Conservation (phyloP, 73 alveolate genomes). For the Effrenium voratum region DNA sequence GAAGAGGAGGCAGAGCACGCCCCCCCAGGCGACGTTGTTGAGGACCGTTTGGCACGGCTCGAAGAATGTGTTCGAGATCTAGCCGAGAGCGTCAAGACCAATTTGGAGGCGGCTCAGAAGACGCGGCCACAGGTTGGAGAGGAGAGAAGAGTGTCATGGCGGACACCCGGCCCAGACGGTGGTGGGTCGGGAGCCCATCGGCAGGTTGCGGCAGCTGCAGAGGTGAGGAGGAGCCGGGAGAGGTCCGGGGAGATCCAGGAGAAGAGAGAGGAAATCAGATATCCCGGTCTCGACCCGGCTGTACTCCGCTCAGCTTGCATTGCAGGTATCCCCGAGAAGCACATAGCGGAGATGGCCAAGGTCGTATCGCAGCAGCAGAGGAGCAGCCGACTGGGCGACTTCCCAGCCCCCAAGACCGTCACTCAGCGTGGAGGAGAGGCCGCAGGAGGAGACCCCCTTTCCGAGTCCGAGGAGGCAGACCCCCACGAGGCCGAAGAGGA, state of each 20-base stretch:
- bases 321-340: background rate
- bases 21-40: background rate
- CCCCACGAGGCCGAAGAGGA: background rate
- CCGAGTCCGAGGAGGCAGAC: background rate
- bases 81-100: background rate
- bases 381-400: too few species aligned
- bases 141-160: too few species aligned
- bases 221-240: background rate
- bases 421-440: background rate
- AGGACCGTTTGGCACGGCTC: background rate
- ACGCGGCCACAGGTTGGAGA: background rate
- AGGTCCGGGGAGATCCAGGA: background rate
- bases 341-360: background rate
- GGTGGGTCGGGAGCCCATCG: background rate
- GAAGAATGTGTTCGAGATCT: too few species aligned
- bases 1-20: background rate
- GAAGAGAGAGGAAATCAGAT: background rate
- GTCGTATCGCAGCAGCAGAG: too few species aligned
- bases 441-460: background rate
- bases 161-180: too few species aligned
- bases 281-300: background rate
- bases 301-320: background rate
- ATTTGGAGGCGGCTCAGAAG: background rate
- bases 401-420: background rate
- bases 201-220: background rate